Base-by-base conservation (phyloP, 1,284 basidiomycete species). In the Sutorius eximius region DNA sequence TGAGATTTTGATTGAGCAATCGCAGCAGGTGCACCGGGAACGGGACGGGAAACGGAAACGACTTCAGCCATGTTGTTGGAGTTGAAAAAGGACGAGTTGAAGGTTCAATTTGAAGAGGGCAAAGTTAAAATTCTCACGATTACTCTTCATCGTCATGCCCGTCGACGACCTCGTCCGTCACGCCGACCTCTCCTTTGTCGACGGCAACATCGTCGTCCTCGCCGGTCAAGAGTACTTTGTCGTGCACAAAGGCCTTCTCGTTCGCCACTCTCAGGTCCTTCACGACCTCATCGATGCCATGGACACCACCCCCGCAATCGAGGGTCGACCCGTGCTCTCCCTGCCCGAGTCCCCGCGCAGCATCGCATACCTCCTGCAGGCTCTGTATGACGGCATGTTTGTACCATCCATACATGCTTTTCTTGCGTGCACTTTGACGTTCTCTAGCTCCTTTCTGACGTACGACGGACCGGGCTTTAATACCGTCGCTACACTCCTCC, bases 21-120 rank as follows among this genome's bases (percentile, higher is more conserved):
- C 29, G 84, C 81, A 2, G 84, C 82, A 50, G 83, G 87, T 15
- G 89, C 89, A 45, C 89, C 89, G 18, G 89, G 89, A 47, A 92
- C 78, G 57, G 85, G 67, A 55, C 88, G 86, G 33, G 76, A 69
- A 40, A 73, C 61, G 41, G 76, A 47, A 22, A 73, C 12, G 3
- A 24, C 16, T 45, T 82, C 81, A 59, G 77, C 71, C 82, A 85
- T 85, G 63, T 60, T 20, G 15, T n/a, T 36, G 40, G 36, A 32
- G 24, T 27, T 27, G 24, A 27, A 27, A 27, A 27, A 27, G 24
- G 24, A 27, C 3, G 24, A 27, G 24, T 27, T 6, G 3, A 27
- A 27, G 24, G 24, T 27, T 27, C 51, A 53, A 55, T 65, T 59
- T 59, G 51, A 70, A 55, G 58, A 49, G 43, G 34, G 52, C 3